phyloP scores from a whole-genome alignment of 2,329 filamentous ascomycete genomes.

The Phialemonium atrogriseum region DNA sequence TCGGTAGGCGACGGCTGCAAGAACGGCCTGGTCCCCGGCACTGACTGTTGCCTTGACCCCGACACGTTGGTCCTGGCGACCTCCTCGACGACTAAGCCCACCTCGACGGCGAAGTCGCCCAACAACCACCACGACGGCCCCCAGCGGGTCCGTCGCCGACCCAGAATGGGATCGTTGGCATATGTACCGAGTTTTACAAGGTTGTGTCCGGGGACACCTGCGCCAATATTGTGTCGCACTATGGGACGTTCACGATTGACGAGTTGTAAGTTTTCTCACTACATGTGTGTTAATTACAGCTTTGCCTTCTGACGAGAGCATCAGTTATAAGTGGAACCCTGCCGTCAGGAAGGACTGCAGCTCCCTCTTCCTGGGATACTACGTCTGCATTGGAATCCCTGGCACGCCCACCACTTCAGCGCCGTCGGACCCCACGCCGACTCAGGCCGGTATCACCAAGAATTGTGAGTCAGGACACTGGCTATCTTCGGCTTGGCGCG shows the following conservation, averaged over 20 bases:
- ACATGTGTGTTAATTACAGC: not conserved
- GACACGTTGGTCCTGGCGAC: no score
- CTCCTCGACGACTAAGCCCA: no score
- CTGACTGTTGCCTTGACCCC: no score
- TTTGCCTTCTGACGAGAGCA: not conserved
- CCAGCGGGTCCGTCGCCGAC: not conserved
- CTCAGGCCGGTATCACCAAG: no score
- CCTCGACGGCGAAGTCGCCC: not conserved
- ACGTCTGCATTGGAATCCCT: slow-evolving; percentile 1
- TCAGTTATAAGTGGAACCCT: not conserved
- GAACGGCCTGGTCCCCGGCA: no score
- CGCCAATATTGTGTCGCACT: not conserved
- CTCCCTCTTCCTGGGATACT: not conserved
- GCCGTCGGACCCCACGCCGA: no score
- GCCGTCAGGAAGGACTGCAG: not conserved
- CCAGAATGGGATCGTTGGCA: not conserved
- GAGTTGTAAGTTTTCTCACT: not conserved
- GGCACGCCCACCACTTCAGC: slow-evolving; percentile 1
- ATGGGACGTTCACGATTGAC: not conserved
- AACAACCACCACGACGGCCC: not conserved
- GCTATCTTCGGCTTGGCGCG: no score
- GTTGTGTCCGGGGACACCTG: slow-evolving; percentile 2
- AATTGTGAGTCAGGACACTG: no score
- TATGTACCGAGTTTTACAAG: not conserved
- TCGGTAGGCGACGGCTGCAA: no score